phyloP scores from a whole-genome alignment of 2,329 filamentous ascomycete species.

The Exophiala aquamarina region DNA sequence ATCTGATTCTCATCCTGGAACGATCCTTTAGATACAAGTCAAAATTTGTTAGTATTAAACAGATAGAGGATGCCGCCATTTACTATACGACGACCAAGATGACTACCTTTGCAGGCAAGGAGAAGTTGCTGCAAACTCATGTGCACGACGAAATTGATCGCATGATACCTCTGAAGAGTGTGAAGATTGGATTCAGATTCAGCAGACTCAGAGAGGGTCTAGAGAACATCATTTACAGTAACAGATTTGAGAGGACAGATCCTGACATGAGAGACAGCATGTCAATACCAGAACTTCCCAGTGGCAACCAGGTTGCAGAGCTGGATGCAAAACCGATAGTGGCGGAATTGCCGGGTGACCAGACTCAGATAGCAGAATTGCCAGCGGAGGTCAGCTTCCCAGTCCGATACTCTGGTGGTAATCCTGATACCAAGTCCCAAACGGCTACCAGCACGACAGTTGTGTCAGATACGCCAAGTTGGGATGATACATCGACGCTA shows the following conservation, averaged over 20 bases:
- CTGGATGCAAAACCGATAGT: constrained; percentile 11
- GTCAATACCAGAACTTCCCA: background rate
- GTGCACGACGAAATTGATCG: constrained; percentile 26
- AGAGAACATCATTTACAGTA: constrained; percentile 27
- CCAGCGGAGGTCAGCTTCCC: constrained; percentile 10
- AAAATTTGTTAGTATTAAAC: constrained; percentile 26
- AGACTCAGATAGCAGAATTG: constrained; percentile 15
- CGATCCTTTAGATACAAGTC: constrained; percentile 30
- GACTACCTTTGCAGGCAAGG: constrained; percentile 26
- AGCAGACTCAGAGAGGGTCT: constrained; percentile 20
- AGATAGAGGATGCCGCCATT: constrained; percentile 28
- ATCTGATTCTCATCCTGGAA: constrained; percentile 35
- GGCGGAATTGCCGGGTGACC: constrained; percentile 11
- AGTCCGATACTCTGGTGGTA: background rate
- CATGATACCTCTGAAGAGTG: constrained; percentile 22
- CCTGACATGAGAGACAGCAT: constrained; percentile 6
- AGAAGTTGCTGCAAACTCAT: constrained; percentile 23
- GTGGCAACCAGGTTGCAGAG: constrained; percentile 13
- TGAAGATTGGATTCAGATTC: constrained; percentile 19
- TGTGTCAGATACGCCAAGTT: background rate
- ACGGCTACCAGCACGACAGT: constrained; percentile 6
- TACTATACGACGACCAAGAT: constrained; percentile 26
- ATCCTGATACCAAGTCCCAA: constrained; percentile 2
- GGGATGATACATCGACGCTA: background rate
- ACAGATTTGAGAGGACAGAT: constrained; percentile 23